Percentiles rank a stretch among this genome's conserved stretches.
phyloP scores from a whole-genome alignment of 202 grass and related monocot species.

The Setaria viridis region DNA sequence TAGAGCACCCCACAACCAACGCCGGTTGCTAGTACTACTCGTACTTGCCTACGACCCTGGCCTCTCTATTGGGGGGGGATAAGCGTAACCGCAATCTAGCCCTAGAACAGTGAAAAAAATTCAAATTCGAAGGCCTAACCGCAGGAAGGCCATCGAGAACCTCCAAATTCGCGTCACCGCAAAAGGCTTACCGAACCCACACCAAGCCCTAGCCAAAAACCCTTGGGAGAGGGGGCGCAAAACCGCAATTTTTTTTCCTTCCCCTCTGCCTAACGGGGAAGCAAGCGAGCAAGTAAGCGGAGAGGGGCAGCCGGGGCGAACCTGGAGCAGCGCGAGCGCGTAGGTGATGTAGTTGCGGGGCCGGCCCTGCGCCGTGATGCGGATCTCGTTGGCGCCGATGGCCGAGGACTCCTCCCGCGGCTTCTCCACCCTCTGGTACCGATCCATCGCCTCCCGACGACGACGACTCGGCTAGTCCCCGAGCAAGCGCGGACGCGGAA shows the following conservation, averaged over 20 bases:
- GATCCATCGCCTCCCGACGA: constrained; percentile 52
- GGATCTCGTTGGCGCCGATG: constrained; percentile 80
- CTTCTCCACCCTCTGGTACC: constrained; percentile 83
- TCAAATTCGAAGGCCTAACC: not conserved
- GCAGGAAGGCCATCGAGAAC: not conserved
- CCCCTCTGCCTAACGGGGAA: not conserved
- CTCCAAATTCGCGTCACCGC: not conserved
- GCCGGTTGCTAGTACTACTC: not conserved
- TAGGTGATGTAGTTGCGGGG: constrained; percentile 88
- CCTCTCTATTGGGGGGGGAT: not conserved
- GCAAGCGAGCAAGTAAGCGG: not conserved
- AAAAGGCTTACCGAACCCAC: not conserved
- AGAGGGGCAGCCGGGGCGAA: not conserved
- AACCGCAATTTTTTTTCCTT: not conserved
- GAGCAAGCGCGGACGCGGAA: not conserved
- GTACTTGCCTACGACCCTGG: not conserved
- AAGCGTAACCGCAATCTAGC: constrained; percentile 20
- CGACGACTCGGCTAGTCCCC: not conserved
- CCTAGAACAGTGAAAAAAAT: not conserved
- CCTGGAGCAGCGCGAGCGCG: constrained; percentile 81
- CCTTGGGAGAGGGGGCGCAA: not conserved
- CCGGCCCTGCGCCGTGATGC: constrained; percentile 75
- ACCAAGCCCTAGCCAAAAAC: constrained; percentile 36
- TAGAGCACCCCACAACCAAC: not conserved
- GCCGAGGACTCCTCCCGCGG: constrained; percentile 59